Base-by-base conservation (phyloP, 768 basidiomycete genomes). In the Mycena venus region DNA sequence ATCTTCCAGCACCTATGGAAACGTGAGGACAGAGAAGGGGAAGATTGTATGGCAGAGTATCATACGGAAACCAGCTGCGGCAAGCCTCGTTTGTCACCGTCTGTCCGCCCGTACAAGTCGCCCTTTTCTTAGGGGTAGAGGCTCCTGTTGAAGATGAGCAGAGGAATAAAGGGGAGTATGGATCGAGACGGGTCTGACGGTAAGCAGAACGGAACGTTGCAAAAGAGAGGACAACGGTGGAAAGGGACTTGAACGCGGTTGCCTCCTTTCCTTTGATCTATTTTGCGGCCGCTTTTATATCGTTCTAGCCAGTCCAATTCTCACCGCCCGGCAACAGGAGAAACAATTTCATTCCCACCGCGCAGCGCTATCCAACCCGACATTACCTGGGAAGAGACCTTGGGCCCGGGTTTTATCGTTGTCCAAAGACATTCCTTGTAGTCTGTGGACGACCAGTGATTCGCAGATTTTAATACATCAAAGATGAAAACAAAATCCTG, bases 1-100 rank as follows among this genome's bases (percentile, higher is more conserved):
- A 49, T 80, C 80, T 51, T 83, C 83, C 17, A 80, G 74, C 53
- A 84, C 75, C n/a, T n/a, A n/a, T n/a, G n/a, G n/a, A n/a, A n/a
- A n/a, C n/a, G n/a, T n/a, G n/a, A n/a, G n/a, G n/a, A n/a, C n/a
- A n/a, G n/a, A n/a, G n/a, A n/a, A n/a, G n/a, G n/a, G n/a, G n/a
- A n/a, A n/a, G n/a, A n/a, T n/a, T n/a, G n/a, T n/a, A n/a, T n/a
- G n/a, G n/a, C n/a, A n/a, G n/a, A n/a, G n/a, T n/a, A n/a, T n/a
- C n/a, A n/a, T n/a, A n/a, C 27, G 81, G 73, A 76, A 81, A 83
- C 55, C 80, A 79, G 1, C 74, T 74, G 61, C 84, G 84, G 63
- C 83, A 84, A 11, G 80, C 81, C 8, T 77, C 78, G 68, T 84
- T 79, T 0, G 73, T 73, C 12, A 78, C 81, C 15, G 73, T 80